These are phyloP conservation scores for Diphasiastrum complanatum DNA, from an alignment of 83 land plant genomes.

Conservation along the genomic window DNA sequence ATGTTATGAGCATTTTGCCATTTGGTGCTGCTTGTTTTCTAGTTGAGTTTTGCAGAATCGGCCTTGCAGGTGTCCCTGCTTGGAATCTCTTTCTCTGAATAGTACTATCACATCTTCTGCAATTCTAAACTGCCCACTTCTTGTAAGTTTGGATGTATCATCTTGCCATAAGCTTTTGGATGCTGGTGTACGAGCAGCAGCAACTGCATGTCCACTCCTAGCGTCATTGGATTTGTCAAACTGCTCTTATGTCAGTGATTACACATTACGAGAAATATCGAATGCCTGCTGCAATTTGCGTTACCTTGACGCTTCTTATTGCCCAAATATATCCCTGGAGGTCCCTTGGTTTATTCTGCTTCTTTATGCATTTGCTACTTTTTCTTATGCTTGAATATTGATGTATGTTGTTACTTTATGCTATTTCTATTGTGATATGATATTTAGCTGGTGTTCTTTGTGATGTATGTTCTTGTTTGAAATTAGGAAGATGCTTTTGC, in stretches of 20 bases:
- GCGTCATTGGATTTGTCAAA: constrained; percentile 71
- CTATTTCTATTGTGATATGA: not conserved
- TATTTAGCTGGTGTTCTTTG: constrained; percentile 1
- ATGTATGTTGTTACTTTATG: not conserved
- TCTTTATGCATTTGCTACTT: not conserved
- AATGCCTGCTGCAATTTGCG: constrained; percentile 59
- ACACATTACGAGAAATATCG: constrained; percentile 84
- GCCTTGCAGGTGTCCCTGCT: constrained; percentile 72
- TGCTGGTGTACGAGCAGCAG: constrained; percentile 87
- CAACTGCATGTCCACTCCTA: constrained; percentile 66
- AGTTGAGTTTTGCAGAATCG: not conserved
- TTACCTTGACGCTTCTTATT: constrained; percentile 75
- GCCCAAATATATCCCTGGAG: constrained; percentile 95
- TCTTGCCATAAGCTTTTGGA: constrained; percentile 94
- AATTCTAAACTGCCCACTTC: constrained; percentile 57
- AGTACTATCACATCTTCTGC: constrained; percentile 86
- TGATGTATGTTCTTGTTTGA: not conserved
- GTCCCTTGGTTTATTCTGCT: too few relatives aligned
- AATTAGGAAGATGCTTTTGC: constrained; percentile 2
- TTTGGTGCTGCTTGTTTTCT: not conserved
- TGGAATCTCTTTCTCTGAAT: constrained; percentile 59
- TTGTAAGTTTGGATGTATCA: constrained; percentile 61
- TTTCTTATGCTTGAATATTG: not conserved
- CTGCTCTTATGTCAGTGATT: constrained; percentile 85
- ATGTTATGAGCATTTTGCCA: not conserved